Evolutionary conservation across 805 yeast genomes (phyloP), one percentile per base, ranked within the genome.

Genomic region (Saccharomycopsis fodiens): DNA sequence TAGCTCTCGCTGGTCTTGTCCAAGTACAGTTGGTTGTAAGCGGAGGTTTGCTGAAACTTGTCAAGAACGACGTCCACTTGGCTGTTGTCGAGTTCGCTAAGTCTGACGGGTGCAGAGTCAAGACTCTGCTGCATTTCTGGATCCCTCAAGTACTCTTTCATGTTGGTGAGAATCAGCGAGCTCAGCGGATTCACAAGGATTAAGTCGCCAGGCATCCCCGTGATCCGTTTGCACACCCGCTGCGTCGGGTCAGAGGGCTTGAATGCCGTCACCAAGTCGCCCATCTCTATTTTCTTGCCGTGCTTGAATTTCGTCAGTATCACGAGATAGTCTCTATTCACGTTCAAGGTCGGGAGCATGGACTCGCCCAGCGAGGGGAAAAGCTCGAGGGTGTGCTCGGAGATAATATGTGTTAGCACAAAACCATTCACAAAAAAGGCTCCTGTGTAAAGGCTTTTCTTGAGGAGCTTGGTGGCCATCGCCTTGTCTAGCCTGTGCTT

Each of bases 201-300:
- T 15, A 80, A 58, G 66, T 91, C 97, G 1, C 97, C 97, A 0
- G 97, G 94, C 95, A 91, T 82, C 0, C 97, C 98, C 0, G 95
- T 82, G 19, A 93, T 80, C 46, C 99, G 70, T 57, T 93, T 93
- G 58, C 98, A 93, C 2, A 93, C 95, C 46, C 94, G 67, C 56
- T 80, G 85, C 16, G 72, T 70, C 0, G 95, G 94, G 53, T 84
- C 89, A 2, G 94, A 85, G 1, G 99, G 98, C 60, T 93, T 93
- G 25, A 75, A 64, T 2, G 95, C 89, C 31, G 91, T 93, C 2
- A 93, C 74, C 45, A 91, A 73, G 59, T 93, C 98, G 0, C 99
- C 99, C 53, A 82, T 75, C 36, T 72, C 61, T 3, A 87, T 59
- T n/a, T 70, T 69, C 46, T 82, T 66, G 1, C 96, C 97, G 40